These are phyloP conservation scores for Kodamaea sagamina DNA, from an alignment of 805 yeast genomes.

Conservation along the genomic window DNA sequence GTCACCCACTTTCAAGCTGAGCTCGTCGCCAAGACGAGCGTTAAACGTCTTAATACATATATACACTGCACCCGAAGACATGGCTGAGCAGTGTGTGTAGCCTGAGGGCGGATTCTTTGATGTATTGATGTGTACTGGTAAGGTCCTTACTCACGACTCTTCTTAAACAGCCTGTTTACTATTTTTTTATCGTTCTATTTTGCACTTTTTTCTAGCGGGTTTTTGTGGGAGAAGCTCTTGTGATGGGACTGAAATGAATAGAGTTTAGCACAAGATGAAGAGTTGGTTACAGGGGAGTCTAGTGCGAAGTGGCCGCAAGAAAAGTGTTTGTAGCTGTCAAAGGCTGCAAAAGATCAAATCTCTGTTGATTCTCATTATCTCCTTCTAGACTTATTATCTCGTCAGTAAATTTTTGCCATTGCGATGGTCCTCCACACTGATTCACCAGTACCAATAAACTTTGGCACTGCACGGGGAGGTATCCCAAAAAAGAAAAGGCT, in stretches of 20 bases:
- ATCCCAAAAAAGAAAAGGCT: too few species aligned
- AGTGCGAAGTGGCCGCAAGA: too few species aligned
- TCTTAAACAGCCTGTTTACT: conserved; percentile 4
- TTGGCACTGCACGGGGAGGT: too few species aligned
- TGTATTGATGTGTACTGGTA: neutral
- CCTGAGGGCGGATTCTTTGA: neutral
- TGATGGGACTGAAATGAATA: neutral
- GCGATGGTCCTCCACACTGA: too few species aligned
- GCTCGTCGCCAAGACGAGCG: conserved; percentile 88
- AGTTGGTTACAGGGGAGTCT: too few species aligned
- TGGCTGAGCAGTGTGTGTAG: conserved; percentile 2
- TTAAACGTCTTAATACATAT: conserved; percentile 81
- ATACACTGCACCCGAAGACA: conserved; percentile 33
- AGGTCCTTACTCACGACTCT: neutral
- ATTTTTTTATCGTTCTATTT: neutral
- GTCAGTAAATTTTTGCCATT: too few species aligned
- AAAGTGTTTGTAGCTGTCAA: too few species aligned
- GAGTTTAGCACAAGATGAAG: conserved; percentile 6
- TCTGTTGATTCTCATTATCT: too few species aligned
- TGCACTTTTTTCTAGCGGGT: conserved; percentile 1
- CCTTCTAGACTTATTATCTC: too few species aligned
- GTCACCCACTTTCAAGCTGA: conserved; percentile 79
- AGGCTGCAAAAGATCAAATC: too few species aligned
- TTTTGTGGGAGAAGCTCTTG: too few species aligned
- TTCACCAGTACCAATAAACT: too few species aligned